A percentile compares a stretch with the other conserved stretches of the same genome.
These are phyloP conservation scores for Claviceps purpurea DNA, from an alignment of 2,329 filamentous ascomycete genomes.

Conservation along the genomic window DNA sequence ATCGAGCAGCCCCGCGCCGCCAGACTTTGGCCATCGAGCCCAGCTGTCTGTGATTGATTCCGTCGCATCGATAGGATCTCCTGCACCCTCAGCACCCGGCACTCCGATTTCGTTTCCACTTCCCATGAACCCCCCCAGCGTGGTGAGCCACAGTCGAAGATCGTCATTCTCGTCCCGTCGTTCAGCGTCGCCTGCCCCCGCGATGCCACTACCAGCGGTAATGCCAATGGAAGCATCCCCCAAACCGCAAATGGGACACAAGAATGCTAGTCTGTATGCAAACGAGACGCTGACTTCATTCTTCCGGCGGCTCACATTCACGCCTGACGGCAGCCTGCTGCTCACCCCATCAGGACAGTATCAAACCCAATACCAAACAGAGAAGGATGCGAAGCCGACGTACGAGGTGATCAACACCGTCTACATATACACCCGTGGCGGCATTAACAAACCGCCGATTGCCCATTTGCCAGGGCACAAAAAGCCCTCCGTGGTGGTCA, in stretches of 20 bases:
- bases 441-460: slow-evolving; percentile 91
- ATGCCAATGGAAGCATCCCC: slow-evolving; percentile 89
- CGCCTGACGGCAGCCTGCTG: slow-evolving; percentile 84
- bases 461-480: slow-evolving; percentile 94
- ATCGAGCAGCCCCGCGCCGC: slow-evolving; percentile 81
- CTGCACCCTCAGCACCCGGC: slow-evolving; percentile 79
- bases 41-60: slow-evolving; percentile 44
- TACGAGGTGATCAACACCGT: slow-evolving; percentile 94
- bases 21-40: slow-evolving; percentile 58
- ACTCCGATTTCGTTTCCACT: slow-evolving; percentile 81
- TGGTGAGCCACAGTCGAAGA: slow-evolving; percentile 81
- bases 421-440: slow-evolving; percentile 92
- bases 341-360: slow-evolving; percentile 94
- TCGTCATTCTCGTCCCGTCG: slow-evolving; percentile 84
- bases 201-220: slow-evolving; percentile 84
- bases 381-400: slow-evolving; percentile 55
- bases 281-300: slow-evolving; percentile 97
- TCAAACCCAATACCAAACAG: slow-evolving; percentile 58
- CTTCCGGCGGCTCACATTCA: slow-evolving; percentile 85
- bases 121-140: slow-evolving; percentile 89
- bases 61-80: slow-evolving; percentile 56
- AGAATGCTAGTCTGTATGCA: slow-evolving; percentile 82
- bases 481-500: slow-evolving; percentile 91
- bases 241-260: slow-evolving; percentile 58
- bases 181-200: slow-evolving; percentile 86